A percentile compares a stretch with the other conserved stretches of the same genome.
These are phyloP conservation scores for Clathrospora elynae DNA, from an alignment of 2,329 filamentous ascomycete genomes.

Conservation along the genomic window DNA sequence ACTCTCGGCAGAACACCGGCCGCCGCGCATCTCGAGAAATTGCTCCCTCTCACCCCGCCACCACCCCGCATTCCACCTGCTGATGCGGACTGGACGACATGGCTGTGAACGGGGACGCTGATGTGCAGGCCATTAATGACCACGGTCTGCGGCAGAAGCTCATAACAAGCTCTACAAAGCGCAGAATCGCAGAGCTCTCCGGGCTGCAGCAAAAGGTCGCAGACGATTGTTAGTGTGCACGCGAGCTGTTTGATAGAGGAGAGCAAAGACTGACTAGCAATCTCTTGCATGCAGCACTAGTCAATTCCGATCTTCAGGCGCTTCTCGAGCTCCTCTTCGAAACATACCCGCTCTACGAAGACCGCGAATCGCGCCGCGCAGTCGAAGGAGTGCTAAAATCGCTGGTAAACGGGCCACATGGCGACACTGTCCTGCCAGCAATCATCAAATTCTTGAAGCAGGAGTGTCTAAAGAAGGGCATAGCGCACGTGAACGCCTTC, in stretches of 20 bases:
- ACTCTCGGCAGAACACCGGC: conserved; percentile 29
- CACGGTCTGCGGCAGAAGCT: conserved; percentile 49
- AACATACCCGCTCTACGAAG: conserved; percentile 85
- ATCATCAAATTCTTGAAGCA: conserved; percentile 70
- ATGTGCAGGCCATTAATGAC: conserved; percentile 40
- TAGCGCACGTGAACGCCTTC: conserved; percentile 81
- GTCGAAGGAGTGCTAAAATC: conserved; percentile 79
- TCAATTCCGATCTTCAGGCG: conserved; percentile 51
- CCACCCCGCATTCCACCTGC: conserved; percentile 30
- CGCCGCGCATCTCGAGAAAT: conserved; percentile 30
- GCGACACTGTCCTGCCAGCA: conserved; percentile 62
- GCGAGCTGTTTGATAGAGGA: not conserved
- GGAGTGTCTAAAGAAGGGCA: conserved; percentile 76
- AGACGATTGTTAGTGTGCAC: conserved; percentile 49
- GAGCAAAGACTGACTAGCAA: conserved; percentile 18
- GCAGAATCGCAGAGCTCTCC: conserved; percentile 52
- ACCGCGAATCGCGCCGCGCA: conserved; percentile 80
- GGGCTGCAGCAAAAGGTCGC: conserved; percentile 52
- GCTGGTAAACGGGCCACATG: conserved; percentile 65
- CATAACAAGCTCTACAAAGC: conserved; percentile 56
- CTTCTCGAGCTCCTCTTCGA: conserved; percentile 78
- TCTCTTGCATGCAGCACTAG: conserved; percentile 46
- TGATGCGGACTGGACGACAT: conserved; percentile 44
- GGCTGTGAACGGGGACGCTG: conserved; percentile 46
- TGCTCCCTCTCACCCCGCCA: conserved; percentile 31